Evolutionary conservation across 495 filamentous ascomycete species (phyloP), one percentile per base, ranked within the genome.

Genomic region (Aspergillus bertholletiae): DNA sequence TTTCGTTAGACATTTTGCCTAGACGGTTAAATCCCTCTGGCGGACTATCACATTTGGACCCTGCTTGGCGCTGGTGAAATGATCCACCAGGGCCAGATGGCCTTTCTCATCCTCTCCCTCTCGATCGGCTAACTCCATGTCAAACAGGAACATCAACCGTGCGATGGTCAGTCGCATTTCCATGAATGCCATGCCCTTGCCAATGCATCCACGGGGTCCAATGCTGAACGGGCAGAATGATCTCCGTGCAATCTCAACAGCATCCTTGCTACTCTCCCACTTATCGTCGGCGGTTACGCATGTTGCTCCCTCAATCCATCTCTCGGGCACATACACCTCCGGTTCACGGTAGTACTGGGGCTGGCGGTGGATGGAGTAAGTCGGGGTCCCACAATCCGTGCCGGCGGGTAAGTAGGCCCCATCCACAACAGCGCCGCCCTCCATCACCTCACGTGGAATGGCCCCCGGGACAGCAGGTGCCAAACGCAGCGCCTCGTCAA

Each of bases 401-500:
- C 80, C 82, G 8, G 65, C 73, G 0, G 79, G 80, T 15, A 85
- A 63, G 53, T 73, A 72, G 11, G 80, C 64, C 9, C 77, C 78
- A 41, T 83, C 78, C 12, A 88, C 75, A 8, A 71, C 58, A 7
- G 79, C 68, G 11, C 84, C 85, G 28, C 76, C 81, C 5, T 69
- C 61, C 32, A 81, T 76, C 2, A 84, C 81, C 59, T 85, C 79
- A 5, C 85, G 75, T 7, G 80, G 80, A 6, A 83, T 67, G 0
- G 78, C 66, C 11, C 83, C 82, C 0, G 78, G 74, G 1, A 85
- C 83, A 0, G 86, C 75, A 3, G 86, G 86, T 0, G 81, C 75
- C 22, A 89, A 69, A 20, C 86, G 79, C 67, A 90, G 74, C 0
- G 84, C 73, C 56, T 90, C 87, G 51, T 88, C 79, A 40, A 87